Evolutionary conservation across 2,329 filamentous ascomycete species (phyloP), one percentile per base, ranked within the genome.

Genomic region (Aspergillus fructus): DNA sequence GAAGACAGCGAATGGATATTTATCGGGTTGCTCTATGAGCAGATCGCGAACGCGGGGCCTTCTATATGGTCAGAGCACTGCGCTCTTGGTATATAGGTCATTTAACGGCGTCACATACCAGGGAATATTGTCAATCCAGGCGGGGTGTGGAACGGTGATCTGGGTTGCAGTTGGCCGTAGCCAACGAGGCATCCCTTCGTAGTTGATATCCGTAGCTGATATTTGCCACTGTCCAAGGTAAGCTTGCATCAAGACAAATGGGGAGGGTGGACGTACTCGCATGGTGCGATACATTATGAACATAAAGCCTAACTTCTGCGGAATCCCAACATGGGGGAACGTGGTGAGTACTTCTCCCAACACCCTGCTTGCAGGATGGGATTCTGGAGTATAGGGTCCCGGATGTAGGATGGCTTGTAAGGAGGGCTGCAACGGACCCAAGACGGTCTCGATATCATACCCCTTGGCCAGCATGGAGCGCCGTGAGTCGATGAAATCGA

Each of bases 41-140:
- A 55, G 17, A 15, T 55, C 52, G 4, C 52, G 52, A 2, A 55
- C 52, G 1, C 52, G 52, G 4, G 52, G 52, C 52, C 52, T 30
- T 54, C 4, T n/a, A 13, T 15, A 23, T 24, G 5, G 19, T 45
- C 2, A 45, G 21, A 11, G 5, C 21, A 7, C 7, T 1, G 24
- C 6, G 4, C 6, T 4, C 7, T 13, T 19, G 12, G 11, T 27
- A 5, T 13, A 27, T 46, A 1, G 13, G 19, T 8, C 23, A 24
- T 24, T 5, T 24, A 7, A 5, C 6, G 5, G 39, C n/a, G 7
- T 13, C 21, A 41, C 52, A 23, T 40, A 55, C 52, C 52, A 55
- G 8, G 52, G 52, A 15, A 55, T 55, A 17, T 55, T 55, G 27
- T 55, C 52, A 27, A 55, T 55, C 52, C 52, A 55, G 2, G 52